Base-by-base conservation (phyloP, 805 yeast genomes). In the Cyberlindnera misumaiensis region DNA sequence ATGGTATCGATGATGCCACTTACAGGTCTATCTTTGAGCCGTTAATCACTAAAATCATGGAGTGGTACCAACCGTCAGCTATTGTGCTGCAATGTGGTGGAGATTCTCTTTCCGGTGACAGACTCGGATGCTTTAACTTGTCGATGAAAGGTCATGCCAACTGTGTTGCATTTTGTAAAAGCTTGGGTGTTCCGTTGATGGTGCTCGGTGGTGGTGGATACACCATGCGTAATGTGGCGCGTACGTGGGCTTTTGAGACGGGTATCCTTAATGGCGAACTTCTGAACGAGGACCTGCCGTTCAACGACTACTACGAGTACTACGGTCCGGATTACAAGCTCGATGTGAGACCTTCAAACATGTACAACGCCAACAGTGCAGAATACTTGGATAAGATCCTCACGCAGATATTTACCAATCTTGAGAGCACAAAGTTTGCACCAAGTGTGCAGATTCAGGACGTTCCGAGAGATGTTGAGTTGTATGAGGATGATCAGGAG, bases 41-140 rank as follows among this genome's bases (percentile, higher is more conserved):
- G 3, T 73, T 88, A 30, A 83, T 94, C 46, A 72, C 78, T 32
- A 77, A 80, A 42, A 73, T 80, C 46, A 73, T 80, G 68, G 86
- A 80, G 48, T 80, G 86, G 83, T 93, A 83, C 63, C 95, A 85
- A 62, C 99, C 99, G 2, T 78, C 94, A 8, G 97, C 95, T 0
- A 83, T 93, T 44, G 96, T 93, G n/a, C 75, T 89, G 47, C 99
- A 93, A 63, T 88, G 97, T 67, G 99, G 99, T 34, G 98, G 97
- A 22, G 99, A 93, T 60, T 89, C 97, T 2, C 70, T 93, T 36
- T 87, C 95, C 30, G 96, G 97, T 30, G 99, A 93, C 67, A 75
- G 95, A 51, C 69, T 94, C 42, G 98, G 99, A 25, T 86, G 96
- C 54, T 94, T 94, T 67, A 93, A 94, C 58, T 73, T 93, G 46